These are phyloP conservation scores for Orbilia ellipsospora DNA, from an alignment of 2,329 filamentous ascomycete species.

Conservation along the genomic window DNA sequence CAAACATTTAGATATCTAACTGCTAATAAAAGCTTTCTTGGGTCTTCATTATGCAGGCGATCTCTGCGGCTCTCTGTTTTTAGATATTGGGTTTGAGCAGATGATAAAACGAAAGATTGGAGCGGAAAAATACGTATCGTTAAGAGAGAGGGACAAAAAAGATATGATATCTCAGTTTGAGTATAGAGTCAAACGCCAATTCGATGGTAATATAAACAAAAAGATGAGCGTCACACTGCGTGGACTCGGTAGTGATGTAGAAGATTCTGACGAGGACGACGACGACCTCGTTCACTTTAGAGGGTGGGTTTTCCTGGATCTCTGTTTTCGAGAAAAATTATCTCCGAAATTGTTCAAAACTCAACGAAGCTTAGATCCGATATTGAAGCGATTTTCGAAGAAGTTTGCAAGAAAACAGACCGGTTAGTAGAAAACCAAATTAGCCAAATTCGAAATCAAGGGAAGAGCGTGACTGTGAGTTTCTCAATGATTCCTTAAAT, in stretches of 20 bases:
- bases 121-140: constrained; percentile 4
- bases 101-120: constrained; percentile 17
- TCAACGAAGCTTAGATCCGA: constrained; percentile 6
- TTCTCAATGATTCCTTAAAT: background rate
- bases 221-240: constrained; percentile 4
- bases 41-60: constrained; percentile 66
- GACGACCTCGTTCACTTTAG: constrained; percentile 14
- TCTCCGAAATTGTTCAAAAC: background rate
- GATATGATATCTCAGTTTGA: constrained; percentile 23
- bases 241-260: constrained; percentile 2
- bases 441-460: constrained; percentile 1
- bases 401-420: constrained; percentile 22
- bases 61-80: constrained; percentile 79
- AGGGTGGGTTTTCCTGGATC: constrained; percentile 12
- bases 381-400: constrained; percentile 2
- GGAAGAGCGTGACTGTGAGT: constrained; percentile 7
- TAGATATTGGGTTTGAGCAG: constrained; percentile 73
- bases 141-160: constrained; percentile 11
- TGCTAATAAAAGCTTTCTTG: no score
- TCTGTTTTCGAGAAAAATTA: background rate
- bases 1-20: background rate
- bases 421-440: constrained; percentile 21
- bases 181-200: constrained; percentile 22
- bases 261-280: constrained; percentile 18
- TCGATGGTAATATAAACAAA: constrained; percentile 4